phyloP scores from a whole-genome alignment of 73 alveolate genomes.

The Blepharisma japonicum region DNA sequence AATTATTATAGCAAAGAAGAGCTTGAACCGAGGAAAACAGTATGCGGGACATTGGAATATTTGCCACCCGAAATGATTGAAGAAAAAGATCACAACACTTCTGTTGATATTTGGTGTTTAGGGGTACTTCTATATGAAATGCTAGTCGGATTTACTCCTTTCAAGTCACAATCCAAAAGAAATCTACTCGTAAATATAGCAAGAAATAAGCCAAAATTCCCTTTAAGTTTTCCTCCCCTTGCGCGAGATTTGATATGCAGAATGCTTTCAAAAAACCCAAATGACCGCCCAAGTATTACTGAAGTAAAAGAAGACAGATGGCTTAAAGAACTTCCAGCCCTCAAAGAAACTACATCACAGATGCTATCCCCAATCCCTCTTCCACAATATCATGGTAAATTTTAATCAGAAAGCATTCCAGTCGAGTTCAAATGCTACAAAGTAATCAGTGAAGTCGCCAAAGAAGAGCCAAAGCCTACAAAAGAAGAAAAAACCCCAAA shows the following conservation, averaged over 20 bases:
- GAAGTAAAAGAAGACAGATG: background rate
- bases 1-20: constrained; percentile 37
- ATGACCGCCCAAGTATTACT: background rate
- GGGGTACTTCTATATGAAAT: constrained; percentile 64
- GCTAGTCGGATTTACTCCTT: constrained; percentile 61
- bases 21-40: constrained; percentile 47
- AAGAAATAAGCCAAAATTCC: constrained; percentile 23
- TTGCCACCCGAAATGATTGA: constrained; percentile 71
- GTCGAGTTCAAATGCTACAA: constrained; percentile 24
- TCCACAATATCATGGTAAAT: constrained; percentile 14
- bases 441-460: background rate
- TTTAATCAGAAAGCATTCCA: constrained; percentile 16
- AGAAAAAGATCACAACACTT: constrained; percentile 52
- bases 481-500: background rate
- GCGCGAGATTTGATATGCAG: constrained; percentile 26
- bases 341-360: background rate
- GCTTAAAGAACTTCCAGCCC: background rate
- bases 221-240: constrained; percentile 30
- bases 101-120: constrained; percentile 69
- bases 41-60: constrained; percentile 66
- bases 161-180: constrained; percentile 32
- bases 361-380: background rate
- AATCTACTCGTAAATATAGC: background rate
- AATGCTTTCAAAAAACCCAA: constrained; percentile 16
- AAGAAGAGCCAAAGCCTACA: background rate